Evolutionary conservation across 2,329 filamentous ascomycete genomes (phyloP), one percentile per base, ranked within the genome.

Genomic region (Trichoderma koningii): DNA sequence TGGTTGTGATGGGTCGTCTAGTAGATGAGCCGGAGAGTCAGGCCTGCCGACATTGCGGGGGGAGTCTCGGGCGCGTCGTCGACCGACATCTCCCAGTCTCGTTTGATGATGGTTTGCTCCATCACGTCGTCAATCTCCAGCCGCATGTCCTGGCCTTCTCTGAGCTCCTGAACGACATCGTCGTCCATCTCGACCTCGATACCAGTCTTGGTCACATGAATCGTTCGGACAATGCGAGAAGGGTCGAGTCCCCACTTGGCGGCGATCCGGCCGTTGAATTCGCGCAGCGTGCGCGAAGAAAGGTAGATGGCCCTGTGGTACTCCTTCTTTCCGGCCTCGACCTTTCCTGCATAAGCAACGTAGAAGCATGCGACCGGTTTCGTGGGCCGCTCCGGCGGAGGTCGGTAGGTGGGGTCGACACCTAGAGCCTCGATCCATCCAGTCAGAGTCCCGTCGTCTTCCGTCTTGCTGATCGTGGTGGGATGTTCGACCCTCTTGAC

Each of bases 371-470:
- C 94, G 48, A 96, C 87, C 75, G 83, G 79, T 75, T 92, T 96
- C 21, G 87, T 81, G 9, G 83, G 80, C 65, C 85, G 86, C 71
- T 96, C 91, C 0, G 84, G 79, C 0, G 93, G 93, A 51, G 95
- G 89, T 65, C 89, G 87, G 74, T 98, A 99, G 2, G 84, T 85
- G 17, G 88, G 81, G 74, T 98, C 95, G n/a, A 98, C 92, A 38
- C 92, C 95, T 7, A 97, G 79, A 1, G 93, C 92, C 74, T 97
- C 93, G 68, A 98, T 95, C 88, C 90, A 97, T 6, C 91, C 90
- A 66, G 87, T 89, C 30, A 93, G 80, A 26, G 84, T 86, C 10
- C 89, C 89, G 42, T 85, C 80, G 23, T 87, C 85, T 61, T 88
- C 86, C 0, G 81, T 82, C 69, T 83, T 82, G 62, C 75, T 76